Conservation (phyloP, 306 rosid genomes). For the Vigna nakashimae region DNA sequence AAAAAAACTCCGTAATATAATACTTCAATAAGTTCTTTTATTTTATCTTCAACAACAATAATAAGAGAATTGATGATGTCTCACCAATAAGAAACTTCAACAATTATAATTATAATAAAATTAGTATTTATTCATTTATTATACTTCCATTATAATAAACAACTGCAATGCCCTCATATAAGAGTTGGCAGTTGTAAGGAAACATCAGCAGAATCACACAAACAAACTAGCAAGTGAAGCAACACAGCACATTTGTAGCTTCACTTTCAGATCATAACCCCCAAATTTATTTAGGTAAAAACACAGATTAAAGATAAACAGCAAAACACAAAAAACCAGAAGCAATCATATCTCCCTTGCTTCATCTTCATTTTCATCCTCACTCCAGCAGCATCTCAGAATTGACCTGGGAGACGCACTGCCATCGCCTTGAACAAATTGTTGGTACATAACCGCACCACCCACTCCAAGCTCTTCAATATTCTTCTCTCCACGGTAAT, state of each 20-base stretch:
- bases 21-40: too few species aligned
- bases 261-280: constrained; percentile 48
- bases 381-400: constrained; percentile 84
- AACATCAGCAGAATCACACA: background rate
- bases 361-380: constrained; percentile 80
- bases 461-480: constrained; percentile 65
- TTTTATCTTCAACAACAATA: too few species aligned
- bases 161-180: background rate
- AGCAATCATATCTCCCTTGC: constrained; percentile 48
- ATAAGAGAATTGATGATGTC: background rate
- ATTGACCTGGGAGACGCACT: constrained; percentile 79
- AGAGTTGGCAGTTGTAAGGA: background rate
- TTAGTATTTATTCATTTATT: background rate
- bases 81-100: background rate
- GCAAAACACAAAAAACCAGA: constrained; percentile 10
- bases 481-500: constrained; percentile 55
- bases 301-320: constrained; percentile 22
- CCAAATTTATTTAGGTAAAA: constrained; percentile 40
- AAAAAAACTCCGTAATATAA: too few species aligned
- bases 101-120: background rate
- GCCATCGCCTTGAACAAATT: constrained; percentile 53
- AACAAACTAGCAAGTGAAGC: background rate
- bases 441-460: constrained; percentile 61
- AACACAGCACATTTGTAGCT: background rate
- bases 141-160: background rate